Percentiles rank a stretch among this genome's conserved stretches.
These are phyloP conservation scores for Ascochyta fabae DNA, from an alignment of 2,329 filamentous ascomycete genomes.

Conservation along the genomic window DNA sequence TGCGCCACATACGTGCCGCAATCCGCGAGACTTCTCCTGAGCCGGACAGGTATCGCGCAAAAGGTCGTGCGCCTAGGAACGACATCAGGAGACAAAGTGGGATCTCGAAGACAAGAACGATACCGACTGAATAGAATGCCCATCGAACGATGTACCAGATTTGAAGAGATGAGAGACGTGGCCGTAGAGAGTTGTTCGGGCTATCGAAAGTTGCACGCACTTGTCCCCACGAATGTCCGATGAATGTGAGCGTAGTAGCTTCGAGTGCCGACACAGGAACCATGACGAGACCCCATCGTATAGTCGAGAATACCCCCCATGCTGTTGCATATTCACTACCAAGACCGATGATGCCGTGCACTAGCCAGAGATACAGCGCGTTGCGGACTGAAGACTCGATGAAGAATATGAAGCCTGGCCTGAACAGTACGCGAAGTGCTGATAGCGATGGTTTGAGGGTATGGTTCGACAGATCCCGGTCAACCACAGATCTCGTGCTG, in stretches of 20 bases:
- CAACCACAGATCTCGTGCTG: constrained; percentile 26
- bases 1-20: constrained; percentile 69
- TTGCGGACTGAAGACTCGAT: constrained; percentile 71
- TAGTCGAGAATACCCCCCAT: constrained; percentile 77
- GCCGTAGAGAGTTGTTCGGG: constrained; percentile 15
- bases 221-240: constrained; percentile 70
- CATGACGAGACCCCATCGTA: constrained; percentile 77
- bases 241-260: constrained; percentile 68
- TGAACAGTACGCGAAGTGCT: constrained; percentile 59
- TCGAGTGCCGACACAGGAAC: constrained; percentile 73
- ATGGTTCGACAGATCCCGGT: constrained; percentile 13
- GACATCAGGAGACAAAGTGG: constrained; percentile 69
- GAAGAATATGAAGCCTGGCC: constrained; percentile 66
- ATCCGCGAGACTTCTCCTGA: constrained; percentile 65
- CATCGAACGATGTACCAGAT: constrained; percentile 56
- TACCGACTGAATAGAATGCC: constrained; percentile 58
- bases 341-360: constrained; percentile 68
- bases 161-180: constrained; percentile 38
- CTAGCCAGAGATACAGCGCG: constrained; percentile 73
- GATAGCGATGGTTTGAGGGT: constrained; percentile 39
- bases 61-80: constrained; percentile 63
- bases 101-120: constrained; percentile 66
- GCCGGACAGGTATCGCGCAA: constrained; percentile 67
- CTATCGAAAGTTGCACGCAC: constrained; percentile 51
- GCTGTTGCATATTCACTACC: constrained; percentile 72